Percentiles rank a stretch among this genome's conserved stretches.
These are phyloP conservation scores for Fagopyrum esculentum DNA, from an alignment of 148 eudicot species.

Conservation along the genomic window DNA sequence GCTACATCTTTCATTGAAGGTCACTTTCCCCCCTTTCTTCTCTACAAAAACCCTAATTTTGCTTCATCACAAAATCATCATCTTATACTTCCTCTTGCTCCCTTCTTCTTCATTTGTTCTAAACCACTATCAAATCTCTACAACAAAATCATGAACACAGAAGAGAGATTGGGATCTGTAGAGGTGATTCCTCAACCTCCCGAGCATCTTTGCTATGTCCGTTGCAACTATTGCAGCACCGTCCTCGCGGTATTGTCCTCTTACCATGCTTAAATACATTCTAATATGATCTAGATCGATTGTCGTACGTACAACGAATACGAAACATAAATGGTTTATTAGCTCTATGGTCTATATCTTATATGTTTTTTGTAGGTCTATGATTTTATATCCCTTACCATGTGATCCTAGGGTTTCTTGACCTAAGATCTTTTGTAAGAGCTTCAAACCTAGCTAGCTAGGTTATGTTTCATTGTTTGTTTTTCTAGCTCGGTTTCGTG, in stretches of 20 bases:
- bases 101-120: background rate
- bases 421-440: background rate
- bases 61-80: background rate
- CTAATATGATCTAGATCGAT: background rate
- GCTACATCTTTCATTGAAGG: constrained; percentile 4
- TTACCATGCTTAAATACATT: background rate
- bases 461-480: background rate
- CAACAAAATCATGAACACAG: constrained; percentile 22
- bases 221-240: constrained; percentile 83
- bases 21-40: background rate
- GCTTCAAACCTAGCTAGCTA: background rate
- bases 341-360: background rate
- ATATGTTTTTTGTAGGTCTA: background rate
- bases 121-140: background rate
- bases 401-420: constrained; percentile 1
- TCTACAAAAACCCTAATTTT: constrained; percentile 9
- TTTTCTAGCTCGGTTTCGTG: too few relatives aligned
- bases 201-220: constrained; percentile 81
- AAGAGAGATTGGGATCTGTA: constrained; percentile 35
- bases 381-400: background rate
- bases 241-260: constrained; percentile 67
- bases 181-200: constrained; percentile 45
- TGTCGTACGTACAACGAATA: background rate
- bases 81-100: background rate
- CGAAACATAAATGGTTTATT: background rate